A percentile compares a stretch with the other conserved stretches of the same genome.
phyloP scores from a whole-genome alignment of 169 alveolate genomes.

The Plasmodium knowlesi region DNA sequence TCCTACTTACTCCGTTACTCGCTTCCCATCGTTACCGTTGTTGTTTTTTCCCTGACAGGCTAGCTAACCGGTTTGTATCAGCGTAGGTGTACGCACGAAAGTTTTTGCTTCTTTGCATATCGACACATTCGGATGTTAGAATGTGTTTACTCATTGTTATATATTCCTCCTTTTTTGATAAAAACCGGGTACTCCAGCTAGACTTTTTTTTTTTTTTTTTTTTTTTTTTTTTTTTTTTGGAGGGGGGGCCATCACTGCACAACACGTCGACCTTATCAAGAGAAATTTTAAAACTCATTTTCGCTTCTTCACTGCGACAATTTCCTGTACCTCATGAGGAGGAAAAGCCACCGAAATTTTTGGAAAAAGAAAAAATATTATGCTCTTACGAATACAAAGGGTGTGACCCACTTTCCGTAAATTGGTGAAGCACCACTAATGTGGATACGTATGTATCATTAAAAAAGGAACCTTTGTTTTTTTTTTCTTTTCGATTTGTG shows the following conservation, averaged over 20 bases:
- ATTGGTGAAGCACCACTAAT: not conserved
- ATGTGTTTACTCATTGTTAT: not conserved
- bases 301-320: not conserved
- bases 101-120: not conserved
- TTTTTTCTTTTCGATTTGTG: not conserved
- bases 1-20: not conserved
- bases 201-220: not conserved
- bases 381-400: not conserved
- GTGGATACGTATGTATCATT: not conserved
- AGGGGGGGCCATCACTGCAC: not conserved
- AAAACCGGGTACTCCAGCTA: not conserved
- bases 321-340: not conserved
- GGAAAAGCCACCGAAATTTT: not conserved
- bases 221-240: too few species aligned
- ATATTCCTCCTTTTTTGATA: not conserved
- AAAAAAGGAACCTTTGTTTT: not conserved
- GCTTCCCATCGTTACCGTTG: not conserved
- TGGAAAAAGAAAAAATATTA: not conserved
- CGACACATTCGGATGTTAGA: not conserved
- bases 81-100: not conserved
- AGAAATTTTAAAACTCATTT: too few species aligned
- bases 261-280: not conserved
- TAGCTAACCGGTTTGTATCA: not conserved
- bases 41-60: not conserved
- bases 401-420: not conserved